These are phyloP conservation scores for Primulina huaijiensis DNA, from an alignment of 257 asterid genomes.

Conservation along the genomic window DNA sequence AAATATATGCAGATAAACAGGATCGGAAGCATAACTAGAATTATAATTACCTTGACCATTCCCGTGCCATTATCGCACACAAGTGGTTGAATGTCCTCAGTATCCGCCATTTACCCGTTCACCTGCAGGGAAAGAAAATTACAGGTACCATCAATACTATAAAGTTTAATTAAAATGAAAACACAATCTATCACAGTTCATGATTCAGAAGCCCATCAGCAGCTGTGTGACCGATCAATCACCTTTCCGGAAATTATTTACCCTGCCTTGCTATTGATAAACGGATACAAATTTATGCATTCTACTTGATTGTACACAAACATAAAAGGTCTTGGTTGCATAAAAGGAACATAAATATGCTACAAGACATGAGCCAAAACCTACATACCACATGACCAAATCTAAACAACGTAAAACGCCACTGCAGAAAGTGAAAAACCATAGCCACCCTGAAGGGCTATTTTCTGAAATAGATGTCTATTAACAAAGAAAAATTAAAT, in stretches of 20 bases:
- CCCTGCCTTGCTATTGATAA: neutral
- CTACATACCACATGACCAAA: neutral
- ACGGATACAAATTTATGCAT: neutral
- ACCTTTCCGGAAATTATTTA: neutral
- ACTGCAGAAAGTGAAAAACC: neutral
- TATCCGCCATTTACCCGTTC: constrained; percentile 32
- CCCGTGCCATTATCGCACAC: constrained; percentile 40
- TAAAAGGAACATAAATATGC: neutral
- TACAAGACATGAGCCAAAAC: neutral
- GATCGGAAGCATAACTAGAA: too few relatives aligned
- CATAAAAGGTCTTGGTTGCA: neutral
- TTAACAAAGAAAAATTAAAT: too few relatives aligned
- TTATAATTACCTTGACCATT: constrained; percentile 32
- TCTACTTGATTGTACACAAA: neutral
- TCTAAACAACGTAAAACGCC: neutral
- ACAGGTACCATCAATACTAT: neutral
- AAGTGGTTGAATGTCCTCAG: constrained; percentile 34
- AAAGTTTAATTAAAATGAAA: neutral
- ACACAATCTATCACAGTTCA: neutral
- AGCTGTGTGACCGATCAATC: neutral
- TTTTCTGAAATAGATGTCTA: neutral
- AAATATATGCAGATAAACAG: neutral
- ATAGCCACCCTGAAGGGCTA: neutral
- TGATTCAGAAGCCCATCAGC: neutral
- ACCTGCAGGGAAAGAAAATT: constrained; percentile 17